Base-by-base conservation (phyloP, 352 stramenopile species). In the Elongisporangium anandrum region DNA sequence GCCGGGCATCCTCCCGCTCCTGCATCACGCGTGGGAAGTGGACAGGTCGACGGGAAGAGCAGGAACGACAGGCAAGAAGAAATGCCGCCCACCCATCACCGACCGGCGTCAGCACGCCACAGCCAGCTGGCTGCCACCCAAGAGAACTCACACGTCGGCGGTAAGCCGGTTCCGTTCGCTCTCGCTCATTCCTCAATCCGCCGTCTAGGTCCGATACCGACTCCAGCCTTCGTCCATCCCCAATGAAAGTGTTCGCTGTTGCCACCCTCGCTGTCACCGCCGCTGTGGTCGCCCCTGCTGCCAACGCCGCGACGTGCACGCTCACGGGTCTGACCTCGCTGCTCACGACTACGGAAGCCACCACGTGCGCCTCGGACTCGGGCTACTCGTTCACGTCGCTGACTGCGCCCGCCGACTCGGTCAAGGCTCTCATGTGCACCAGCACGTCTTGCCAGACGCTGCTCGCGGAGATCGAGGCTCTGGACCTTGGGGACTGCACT, bases 401-500 rank as follows among this genome's bases (percentile, higher is more conserved):
- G 13, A 9, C 50, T 29, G 63, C 58, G n/a, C 70, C 70, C 3
- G 59, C 61, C 16, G 50, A 63, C 10, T 54, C 50, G 9, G 24
- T 64, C 48, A 56, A 73, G 54, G 49, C 51, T 3, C 48, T 58
- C 54, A 68, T 79, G 64, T 79, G 68, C 68, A 65, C 47, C 15
- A 63, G 60, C 49, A 60, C 51, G 16, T 53, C 65, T 20, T 79
- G 70, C 68, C 57, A 74, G 59, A 24, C 50, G 9, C 62, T 72
- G 65, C 68, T 79, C 16, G 57, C 56, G 59, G 50, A 63, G 12
- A 57, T 73, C 5, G 54, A 41, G 21, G 59, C 52, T 4, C 60
- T 76, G 54, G 61, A 63, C 59, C 55, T 70, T 7, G 62, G 65
- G 38, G 66, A 80, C 59, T 80, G 72, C 57, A 77, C 63, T 1